Conservation (phyloP, 441 rosid species). For the Syzygium malaccense region DNA sequence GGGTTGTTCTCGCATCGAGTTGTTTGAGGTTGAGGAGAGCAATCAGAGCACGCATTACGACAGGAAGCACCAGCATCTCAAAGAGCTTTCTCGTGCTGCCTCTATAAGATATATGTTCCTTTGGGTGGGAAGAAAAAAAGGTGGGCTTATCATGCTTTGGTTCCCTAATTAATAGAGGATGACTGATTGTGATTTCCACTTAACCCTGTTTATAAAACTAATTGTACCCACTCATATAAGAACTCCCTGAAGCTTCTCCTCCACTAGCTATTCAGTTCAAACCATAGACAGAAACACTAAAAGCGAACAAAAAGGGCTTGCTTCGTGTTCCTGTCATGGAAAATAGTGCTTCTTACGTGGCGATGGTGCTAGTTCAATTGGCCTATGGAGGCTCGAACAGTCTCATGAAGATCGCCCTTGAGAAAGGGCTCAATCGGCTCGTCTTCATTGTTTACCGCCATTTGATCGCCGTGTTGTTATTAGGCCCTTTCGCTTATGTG, state of each 20-base stretch:
- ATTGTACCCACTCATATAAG: background rate
- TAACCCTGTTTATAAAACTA: background rate
- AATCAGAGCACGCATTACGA: background rate
- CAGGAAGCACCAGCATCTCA: background rate
- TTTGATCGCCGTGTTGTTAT: constrained; percentile 19
- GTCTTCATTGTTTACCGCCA: constrained; percentile 38
- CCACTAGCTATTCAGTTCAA: background rate
- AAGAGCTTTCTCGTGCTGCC: background rate
- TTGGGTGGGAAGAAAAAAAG: background rate
- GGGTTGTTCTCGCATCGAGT: background rate
- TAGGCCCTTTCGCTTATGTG: constrained; percentile 31
- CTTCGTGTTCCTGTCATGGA: constrained; percentile 6
- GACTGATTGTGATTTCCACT: background rate
- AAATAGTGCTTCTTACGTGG: constrained; percentile 11
- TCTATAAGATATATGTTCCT: background rate
- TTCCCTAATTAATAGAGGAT: background rate
- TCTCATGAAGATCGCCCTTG: constrained; percentile 34
- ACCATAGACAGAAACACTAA: background rate
- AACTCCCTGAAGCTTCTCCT: background rate
- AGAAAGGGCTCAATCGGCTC: constrained; percentile 26
- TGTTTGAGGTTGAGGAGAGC: background rate
- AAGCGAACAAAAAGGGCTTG: background rate
- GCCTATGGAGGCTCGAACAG: constrained; percentile 31
- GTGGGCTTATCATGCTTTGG: background rate
- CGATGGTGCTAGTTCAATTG: constrained; percentile 29